Evolutionary conservation across 1,139 yeast genomes (phyloP).

Genomic region (Diutina neorugosa): DNA sequence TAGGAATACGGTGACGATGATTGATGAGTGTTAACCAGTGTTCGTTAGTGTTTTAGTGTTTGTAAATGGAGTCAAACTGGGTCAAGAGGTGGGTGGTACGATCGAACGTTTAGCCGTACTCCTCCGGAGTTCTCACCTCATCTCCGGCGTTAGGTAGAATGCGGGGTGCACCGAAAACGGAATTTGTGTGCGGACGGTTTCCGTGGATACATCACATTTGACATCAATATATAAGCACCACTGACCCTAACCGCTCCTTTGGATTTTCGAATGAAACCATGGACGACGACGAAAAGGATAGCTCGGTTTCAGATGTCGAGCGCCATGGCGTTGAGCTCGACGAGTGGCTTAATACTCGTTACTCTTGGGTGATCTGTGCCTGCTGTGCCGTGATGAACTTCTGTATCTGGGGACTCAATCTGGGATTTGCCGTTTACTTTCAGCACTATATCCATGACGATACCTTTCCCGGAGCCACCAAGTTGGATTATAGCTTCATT

Average conservation of each 20-base stretch:
- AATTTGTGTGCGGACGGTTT: background rate
- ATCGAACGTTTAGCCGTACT: too few species aligned
- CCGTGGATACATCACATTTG: too few species aligned
- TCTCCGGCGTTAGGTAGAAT: background rate
- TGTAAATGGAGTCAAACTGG: too few species aligned
- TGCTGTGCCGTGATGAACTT: conserved; percentile 20
- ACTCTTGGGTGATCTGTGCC: background rate
- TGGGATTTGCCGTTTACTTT: conserved; percentile 41
- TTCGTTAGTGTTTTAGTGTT: too few species aligned
- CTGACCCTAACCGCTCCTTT: too few species aligned
- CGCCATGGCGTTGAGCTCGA: background rate
- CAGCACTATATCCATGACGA: conserved; percentile 26
- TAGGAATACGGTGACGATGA: too few species aligned
- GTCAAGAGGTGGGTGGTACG: too few species aligned
- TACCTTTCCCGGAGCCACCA: conserved; percentile 28
- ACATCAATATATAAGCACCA: too few species aligned
- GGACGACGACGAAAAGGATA: background rate
- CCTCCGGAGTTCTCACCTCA: background rate
- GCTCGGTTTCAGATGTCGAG: background rate
- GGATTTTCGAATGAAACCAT: too few species aligned
- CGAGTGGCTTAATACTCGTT: background rate
- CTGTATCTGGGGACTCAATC: conserved; percentile 41
- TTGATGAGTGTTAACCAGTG: too few species aligned
- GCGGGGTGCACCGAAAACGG: background rate
- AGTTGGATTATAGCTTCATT: conserved; percentile 25